phyloP scores from a whole-genome alignment of 1,139 yeast genomes.

The Geotrichum europaeum region DNA sequence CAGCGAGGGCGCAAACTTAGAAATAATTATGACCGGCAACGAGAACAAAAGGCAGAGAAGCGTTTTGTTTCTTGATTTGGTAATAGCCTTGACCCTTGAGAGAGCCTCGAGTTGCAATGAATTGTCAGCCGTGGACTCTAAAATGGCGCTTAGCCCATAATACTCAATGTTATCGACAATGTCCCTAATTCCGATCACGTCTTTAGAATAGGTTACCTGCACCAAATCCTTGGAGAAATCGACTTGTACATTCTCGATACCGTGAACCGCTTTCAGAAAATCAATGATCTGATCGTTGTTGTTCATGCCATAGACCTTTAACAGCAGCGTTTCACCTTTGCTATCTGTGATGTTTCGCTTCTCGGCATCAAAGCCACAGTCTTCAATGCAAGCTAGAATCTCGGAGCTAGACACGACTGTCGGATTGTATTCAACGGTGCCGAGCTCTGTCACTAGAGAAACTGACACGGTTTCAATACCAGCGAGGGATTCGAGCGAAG shows the following conservation, averaged over 20 bases:
- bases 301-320: too few species aligned
- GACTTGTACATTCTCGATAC: background rate
- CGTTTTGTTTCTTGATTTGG: constrained; percentile 59
- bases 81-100: constrained; percentile 64
- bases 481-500: constrained; percentile 42
- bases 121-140: constrained; percentile 42
- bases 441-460: constrained; percentile 70
- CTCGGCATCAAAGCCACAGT: constrained; percentile 66
- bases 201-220: background rate
- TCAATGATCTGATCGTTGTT: too few species aligned
- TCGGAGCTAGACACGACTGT: constrained; percentile 32
- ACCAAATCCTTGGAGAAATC: background rate
- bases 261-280: too few species aligned
- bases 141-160: constrained; percentile 46
- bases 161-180: constrained; percentile 46
- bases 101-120: constrained; percentile 63
- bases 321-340: too few species aligned
- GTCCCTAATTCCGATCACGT: background rate
- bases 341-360: too few species aligned
- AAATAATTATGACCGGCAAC: constrained; percentile 54
- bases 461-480: constrained; percentile 39
- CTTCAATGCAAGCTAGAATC: constrained; percentile 52
- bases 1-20: constrained; percentile 41
- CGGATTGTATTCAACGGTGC: constrained; percentile 46
- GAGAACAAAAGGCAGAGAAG: constrained; percentile 50